phyloP scores from a whole-genome alignment of 805 yeast species.

The Nakazawaea ernobii region DNA sequence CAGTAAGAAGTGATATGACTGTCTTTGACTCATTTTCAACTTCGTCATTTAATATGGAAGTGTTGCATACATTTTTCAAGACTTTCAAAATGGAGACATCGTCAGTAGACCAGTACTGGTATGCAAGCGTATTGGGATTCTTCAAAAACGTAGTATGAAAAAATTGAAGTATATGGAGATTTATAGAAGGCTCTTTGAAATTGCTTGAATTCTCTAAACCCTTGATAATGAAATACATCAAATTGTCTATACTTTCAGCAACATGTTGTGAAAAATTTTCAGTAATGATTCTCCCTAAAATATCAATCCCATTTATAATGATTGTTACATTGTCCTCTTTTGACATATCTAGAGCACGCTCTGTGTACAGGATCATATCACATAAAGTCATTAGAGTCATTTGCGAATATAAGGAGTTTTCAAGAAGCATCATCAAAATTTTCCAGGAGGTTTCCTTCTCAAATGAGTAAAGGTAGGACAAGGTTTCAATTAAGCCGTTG shows the following conservation, averaged over 20 bases:
- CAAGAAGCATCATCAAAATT: neutral
- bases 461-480: neutral
- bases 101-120: no score
- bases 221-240: neutral
- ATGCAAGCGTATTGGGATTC: no score
- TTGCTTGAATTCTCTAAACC: no score
- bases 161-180: no score
- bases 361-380: neutral
- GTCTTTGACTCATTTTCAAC: constrained; percentile 20
- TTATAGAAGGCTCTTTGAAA: no score
- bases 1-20: constrained; percentile 29
- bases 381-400: neutral
- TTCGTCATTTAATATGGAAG: constrained; percentile 15
- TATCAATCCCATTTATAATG: neutral
- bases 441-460: constrained; percentile 3
- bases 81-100: no score
- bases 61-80: no score
- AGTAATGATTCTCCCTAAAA: neutral
- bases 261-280: neutral
- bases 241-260: neutral
- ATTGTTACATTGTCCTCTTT: neutral
- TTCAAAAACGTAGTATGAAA: no score
- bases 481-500: neutral
- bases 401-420: constrained; percentile 10
- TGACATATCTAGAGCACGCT: neutral